Evolutionary conservation across 2,329 filamentous ascomycete species (phyloP).

Genomic region (Fusarium sp.): DNA sequence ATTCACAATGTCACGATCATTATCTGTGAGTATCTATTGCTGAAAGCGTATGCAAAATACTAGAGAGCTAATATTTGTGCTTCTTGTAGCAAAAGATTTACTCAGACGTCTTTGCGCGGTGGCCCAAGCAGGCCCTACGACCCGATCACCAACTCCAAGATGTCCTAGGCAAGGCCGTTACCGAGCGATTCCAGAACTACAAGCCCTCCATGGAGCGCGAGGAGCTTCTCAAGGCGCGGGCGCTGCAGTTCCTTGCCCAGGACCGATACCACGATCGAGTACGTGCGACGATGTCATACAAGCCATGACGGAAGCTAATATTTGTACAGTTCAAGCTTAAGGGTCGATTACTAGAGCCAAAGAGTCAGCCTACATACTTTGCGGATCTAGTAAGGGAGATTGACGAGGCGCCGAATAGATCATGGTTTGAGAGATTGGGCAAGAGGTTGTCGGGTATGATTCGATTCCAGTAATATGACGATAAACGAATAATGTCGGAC

Average conservation of each 20-base stretch:
- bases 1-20: conserved; percentile 51
- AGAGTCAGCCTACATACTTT: conserved; percentile 74
- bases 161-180: conserved; percentile 57
- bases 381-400: conserved; percentile 70
- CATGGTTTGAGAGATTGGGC: conserved; percentile 62
- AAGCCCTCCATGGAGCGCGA: conserved; percentile 57
- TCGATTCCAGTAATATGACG: conserved; percentile 60
- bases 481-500: conserved; percentile 24
- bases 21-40: conserved; percentile 51
- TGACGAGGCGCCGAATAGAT: conserved; percentile 69
- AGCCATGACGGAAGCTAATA: conserved; percentile 17
- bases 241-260: conserved; percentile 68
- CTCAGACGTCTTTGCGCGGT: conserved; percentile 59
- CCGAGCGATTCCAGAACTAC: conserved; percentile 51
- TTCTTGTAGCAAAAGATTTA: conserved; percentile 52
- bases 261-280: conserved; percentile 70
- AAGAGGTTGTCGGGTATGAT: conserved; percentile 70
- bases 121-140: conserved; percentile 73
- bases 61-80: not conserved
- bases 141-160: conserved; percentile 72
- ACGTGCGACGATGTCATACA: conserved; percentile 32
- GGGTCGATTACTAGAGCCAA: conserved; percentile 66
- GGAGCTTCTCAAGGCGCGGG: conserved; percentile 68
- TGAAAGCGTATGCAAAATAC: too few relatives aligned
- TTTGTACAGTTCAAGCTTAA: conserved; percentile 53